A percentile compares a stretch with the other conserved stretches of the same genome.
Conservation (phyloP, 805 yeast species). For the Kuraishia cidri region DNA sequence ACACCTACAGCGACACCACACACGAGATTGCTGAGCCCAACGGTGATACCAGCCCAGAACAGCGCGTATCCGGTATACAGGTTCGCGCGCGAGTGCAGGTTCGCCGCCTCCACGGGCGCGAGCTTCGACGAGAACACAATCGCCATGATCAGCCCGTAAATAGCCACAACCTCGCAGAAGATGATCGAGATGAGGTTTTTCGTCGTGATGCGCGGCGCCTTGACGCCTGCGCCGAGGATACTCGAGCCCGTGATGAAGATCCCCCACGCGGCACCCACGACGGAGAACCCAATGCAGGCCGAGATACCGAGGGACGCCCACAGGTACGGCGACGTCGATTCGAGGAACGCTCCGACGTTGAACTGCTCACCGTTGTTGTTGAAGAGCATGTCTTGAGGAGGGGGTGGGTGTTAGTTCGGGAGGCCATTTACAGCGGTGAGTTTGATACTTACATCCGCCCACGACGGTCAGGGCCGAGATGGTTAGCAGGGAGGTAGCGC, state of each 20-base stretch:
- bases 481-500: slow-evolving; percentile 14
- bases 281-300: slow-evolving; percentile 86
- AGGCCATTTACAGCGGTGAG: too few species aligned
- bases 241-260: slow-evolving; percentile 93
- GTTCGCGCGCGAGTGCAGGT: slow-evolving; percentile 71
- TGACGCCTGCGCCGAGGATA: slow-evolving; percentile 95
- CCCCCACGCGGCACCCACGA: slow-evolving; percentile 99
- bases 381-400: slow-evolving; percentile 50
- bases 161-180: slow-evolving; percentile 98
- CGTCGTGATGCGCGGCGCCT: slow-evolving; percentile 95
- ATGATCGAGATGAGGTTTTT: slow-evolving; percentile 94
- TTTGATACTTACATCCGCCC: slow-evolving; percentile 26
- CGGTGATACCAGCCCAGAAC: slow-evolving; percentile 98
- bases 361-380: slow-evolving; percentile 89
- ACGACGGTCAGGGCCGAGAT: slow-evolving; percentile 20
- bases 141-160: slow-evolving; percentile 95
- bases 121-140: slow-evolving; percentile 93
- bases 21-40: slow-evolving; percentile 84
- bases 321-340: slow-evolving; percentile 86
- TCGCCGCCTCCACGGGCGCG: slow-evolving; percentile 52
- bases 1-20: slow-evolving; percentile 97
- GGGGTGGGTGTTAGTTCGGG: too few species aligned
- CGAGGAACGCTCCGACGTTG: slow-evolving; percentile 83
- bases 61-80: slow-evolving; percentile 90
- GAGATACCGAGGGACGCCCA: slow-evolving; percentile 94